A percentile compares a stretch with the other conserved stretches of the same genome.
phyloP scores from a whole-genome alignment of 805 yeast genomes.

The Metschnikowia borealis region DNA sequence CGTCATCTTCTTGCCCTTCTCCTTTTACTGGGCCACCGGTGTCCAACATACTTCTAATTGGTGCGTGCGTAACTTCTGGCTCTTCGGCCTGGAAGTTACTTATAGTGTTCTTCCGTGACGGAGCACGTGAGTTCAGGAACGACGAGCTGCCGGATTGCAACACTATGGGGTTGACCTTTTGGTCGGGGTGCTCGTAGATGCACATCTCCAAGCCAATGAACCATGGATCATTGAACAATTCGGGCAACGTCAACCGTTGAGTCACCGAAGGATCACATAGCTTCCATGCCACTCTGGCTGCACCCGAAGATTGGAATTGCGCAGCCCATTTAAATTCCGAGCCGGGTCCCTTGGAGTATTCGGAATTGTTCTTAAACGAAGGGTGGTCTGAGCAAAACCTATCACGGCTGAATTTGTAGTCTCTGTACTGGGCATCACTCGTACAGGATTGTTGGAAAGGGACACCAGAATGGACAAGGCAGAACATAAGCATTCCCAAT shows the following conservation, averaged over 20 bases:
- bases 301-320: slow-evolving; percentile 53
- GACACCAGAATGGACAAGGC: slow-evolving; percentile 51
- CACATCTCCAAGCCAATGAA: slow-evolving; percentile 59
- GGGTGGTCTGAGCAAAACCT: slow-evolving; percentile 41
- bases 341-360: slow-evolving; percentile 58
- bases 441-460: slow-evolving; percentile 56
- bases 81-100: slow-evolving; percentile 10
- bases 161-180: slow-evolving; percentile 33
- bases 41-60: slow-evolving; percentile 40
- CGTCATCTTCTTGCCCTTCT: slow-evolving; percentile 11
- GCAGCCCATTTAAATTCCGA: slow-evolving; percentile 67
- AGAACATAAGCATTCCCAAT: slow-evolving; percentile 63
- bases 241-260: slow-evolving; percentile 51
- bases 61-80: slow-evolving; percentile 22
- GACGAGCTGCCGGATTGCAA: slow-evolving; percentile 17
- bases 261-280: slow-evolving; percentile 59
- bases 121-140: slow-evolving; percentile 23
- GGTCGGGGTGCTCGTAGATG: slow-evolving; percentile 46
- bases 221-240: slow-evolving; percentile 61
- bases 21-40: slow-evolving; percentile 14
- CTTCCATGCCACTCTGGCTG: slow-evolving; percentile 71
- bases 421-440: slow-evolving; percentile 51
- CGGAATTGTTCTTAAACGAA: slow-evolving; percentile 44
- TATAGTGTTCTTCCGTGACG: slow-evolving; percentile 32
- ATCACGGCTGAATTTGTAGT: slow-evolving; percentile 49